Conservation (phyloP, 371 early-diverging fungal species). For the Saksenaea vasiformis region DNA sequence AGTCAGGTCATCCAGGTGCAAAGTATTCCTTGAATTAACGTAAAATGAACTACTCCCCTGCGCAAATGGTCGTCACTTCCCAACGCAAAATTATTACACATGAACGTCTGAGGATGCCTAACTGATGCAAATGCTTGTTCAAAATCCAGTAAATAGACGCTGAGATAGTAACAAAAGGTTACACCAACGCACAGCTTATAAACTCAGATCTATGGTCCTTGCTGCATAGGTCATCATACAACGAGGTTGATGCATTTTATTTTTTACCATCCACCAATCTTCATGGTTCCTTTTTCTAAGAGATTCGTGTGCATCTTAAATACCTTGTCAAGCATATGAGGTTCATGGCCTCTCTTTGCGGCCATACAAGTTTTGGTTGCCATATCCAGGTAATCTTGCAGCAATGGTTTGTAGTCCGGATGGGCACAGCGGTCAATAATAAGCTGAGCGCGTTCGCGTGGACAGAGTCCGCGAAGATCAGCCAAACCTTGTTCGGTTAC, state of each 20-base stretch:
- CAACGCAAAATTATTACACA: too few relatives aligned
- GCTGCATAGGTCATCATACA: neutral
- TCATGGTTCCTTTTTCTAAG: slow-evolving; percentile 32
- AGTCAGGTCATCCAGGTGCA: too few relatives aligned
- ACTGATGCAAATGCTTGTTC: too few relatives aligned
- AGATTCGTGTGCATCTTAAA: slow-evolving; percentile 33
- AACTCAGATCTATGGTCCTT: too few relatives aligned
- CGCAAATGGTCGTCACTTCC: too few relatives aligned
- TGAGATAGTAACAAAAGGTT: too few relatives aligned
- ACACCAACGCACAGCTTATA: too few relatives aligned
- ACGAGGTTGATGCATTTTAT: too few relatives aligned
- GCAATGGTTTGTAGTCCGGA: slow-evolving; percentile 24
- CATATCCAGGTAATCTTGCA: slow-evolving; percentile 24
- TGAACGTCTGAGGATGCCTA: too few relatives aligned
- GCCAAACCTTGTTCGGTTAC: slow-evolving; percentile 35
- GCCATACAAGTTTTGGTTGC: slow-evolving; percentile 22
- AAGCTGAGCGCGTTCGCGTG: slow-evolving; percentile 21
- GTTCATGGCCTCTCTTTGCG: slow-evolving; percentile 26
- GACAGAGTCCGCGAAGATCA: slow-evolving; percentile 31
- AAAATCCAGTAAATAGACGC: too few relatives aligned
- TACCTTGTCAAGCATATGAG: slow-evolving; percentile 33
- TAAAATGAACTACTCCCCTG: too few relatives aligned
- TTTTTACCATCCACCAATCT: slow-evolving; percentile 25
- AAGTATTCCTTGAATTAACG: too few relatives aligned
- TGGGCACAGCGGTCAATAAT: slow-evolving; percentile 31